These are phyloP conservation scores for Sequoiadendron giganteum DNA, from an alignment of 75 land plant genomes.

Conservation along the genomic window DNA sequence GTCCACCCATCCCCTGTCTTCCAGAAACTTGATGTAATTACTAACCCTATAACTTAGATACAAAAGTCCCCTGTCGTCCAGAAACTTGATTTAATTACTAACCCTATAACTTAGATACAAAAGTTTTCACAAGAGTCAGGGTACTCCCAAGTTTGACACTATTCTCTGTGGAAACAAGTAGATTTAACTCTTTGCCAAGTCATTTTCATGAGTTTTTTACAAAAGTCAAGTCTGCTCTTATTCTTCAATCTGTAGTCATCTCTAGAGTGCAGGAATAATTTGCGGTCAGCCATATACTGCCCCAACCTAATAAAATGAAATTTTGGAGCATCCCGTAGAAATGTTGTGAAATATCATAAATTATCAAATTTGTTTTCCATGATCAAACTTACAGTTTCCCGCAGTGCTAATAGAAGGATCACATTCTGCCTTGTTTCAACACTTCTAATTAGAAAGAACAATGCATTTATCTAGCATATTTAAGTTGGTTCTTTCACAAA, in stretches of 20 bases:
- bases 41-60: neutral
- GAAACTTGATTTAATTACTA: neutral
- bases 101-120: neutral
- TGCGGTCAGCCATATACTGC: too few species aligned
- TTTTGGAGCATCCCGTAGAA: neutral
- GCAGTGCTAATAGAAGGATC: neutral
- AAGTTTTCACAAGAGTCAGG: neutral
- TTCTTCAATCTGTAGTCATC: neutral
- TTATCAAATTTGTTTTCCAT: neutral
- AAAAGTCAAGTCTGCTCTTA: neutral
- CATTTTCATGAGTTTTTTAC: too few species aligned
- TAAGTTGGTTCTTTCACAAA: neutral
- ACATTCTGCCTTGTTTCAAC: neutral
- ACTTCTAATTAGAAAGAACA: neutral
- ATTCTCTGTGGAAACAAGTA: neutral
- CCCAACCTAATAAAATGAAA: too few species aligned
- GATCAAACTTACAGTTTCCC: neutral
- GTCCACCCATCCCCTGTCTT: too few species aligned
- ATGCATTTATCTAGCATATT: neutral
- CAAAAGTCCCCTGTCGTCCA: too few species aligned
- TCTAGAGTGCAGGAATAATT: neutral
- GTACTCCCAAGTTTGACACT: neutral
- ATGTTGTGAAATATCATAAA: neutral
- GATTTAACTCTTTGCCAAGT: neutral
- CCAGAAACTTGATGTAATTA: too few species aligned